Evolutionary conservation across 805 yeast genomes (phyloP), one percentile per base, ranked within the genome.

Genomic region (Hemisphaericaspora nanyangensis): DNA sequence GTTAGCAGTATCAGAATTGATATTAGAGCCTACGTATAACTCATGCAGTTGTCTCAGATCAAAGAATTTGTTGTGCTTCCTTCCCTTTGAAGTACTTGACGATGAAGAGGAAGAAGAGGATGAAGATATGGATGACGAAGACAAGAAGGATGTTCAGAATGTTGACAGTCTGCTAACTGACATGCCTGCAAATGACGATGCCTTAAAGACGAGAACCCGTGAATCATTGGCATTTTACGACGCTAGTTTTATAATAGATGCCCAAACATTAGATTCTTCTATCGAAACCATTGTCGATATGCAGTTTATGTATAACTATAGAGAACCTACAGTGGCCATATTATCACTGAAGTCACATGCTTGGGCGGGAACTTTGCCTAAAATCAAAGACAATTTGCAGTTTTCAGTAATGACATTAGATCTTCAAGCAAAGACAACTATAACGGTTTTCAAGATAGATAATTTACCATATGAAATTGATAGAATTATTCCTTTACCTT

Each of bases 261-360:
- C 83, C 0, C 62, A 74, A 1, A 64, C 73, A 18, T 62, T 91
- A 28, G 80, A 82, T 47, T 50, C 76, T 0, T 68, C 76, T 4
- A 70, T 89, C 32, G 73, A 70, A 2, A 78, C 80, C 45, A 76
- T 93, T 12, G 66, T 83, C 2, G 95, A 86, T 53, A 70, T 82
- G 48, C 79, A 77, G 35, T 90, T 85, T 55, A 59, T 91, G 29
- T 61, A 79, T 52, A 82, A 82, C 40, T 91, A 87, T 54, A 66
- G 83, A 47, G 93, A 83, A 42, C 95, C 97, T 0, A 90, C 97
- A 0, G 48, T 88, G 16, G 91, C 84, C 0, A 70, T 88, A 4
- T 55, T 88, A 19, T 74, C 79, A 38, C 77, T 78, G 24, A 64
- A 53, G 33, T 48, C 61, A 13, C 68, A 74, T 15, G 78, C 89